Percentiles rank a stretch among this genome's conserved stretches.
Conservation (phyloP, 2,329 filamentous ascomycete genomes). For the Fusarium brevicatenulatum region DNA sequence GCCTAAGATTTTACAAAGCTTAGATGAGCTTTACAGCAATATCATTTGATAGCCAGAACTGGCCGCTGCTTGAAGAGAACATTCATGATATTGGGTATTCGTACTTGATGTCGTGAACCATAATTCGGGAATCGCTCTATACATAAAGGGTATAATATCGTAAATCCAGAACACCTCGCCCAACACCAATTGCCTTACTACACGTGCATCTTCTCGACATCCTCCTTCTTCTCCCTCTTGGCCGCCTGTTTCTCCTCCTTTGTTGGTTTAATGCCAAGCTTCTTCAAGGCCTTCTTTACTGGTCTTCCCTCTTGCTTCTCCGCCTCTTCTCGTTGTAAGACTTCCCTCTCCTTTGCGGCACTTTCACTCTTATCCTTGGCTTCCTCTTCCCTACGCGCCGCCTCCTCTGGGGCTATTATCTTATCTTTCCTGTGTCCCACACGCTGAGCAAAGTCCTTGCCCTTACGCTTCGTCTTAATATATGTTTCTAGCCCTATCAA, state of each 20-base stretch:
- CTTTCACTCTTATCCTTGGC: constrained; percentile 70
- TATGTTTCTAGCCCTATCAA: constrained; percentile 86
- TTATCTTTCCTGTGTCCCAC: constrained; percentile 66
- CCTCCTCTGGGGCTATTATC: constrained; percentile 69
- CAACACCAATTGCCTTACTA: background rate
- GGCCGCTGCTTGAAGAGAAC: background rate
- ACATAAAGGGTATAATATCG: constrained; percentile 29
- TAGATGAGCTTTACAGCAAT: background rate
- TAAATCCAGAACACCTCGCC: constrained; percentile 1
- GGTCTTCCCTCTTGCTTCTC: constrained; percentile 52
- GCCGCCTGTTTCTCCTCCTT: constrained; percentile 39
- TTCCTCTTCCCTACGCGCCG: constrained; percentile 65
- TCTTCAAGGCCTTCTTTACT: constrained; percentile 52
- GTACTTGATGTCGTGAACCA: constrained; percentile 3
- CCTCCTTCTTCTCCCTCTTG: constrained; percentile 35
- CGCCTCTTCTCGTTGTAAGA: constrained; percentile 53
- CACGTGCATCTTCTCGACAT: constrained; percentile 18
- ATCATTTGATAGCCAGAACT: background rate
- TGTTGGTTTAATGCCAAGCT: constrained; percentile 50
- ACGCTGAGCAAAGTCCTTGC: constrained; percentile 65
- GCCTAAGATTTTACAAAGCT: background rate
- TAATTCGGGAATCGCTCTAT: constrained; percentile 13
- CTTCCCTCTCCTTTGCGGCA: constrained; percentile 61
- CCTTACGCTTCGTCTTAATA: constrained; percentile 71
- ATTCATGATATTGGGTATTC: background rate